A percentile compares a stretch with the other conserved stretches of the same genome.
phyloP scores from a whole-genome alignment of 2,329 filamentous ascomycete species.

The Emmonsiellopsis sp. region DNA sequence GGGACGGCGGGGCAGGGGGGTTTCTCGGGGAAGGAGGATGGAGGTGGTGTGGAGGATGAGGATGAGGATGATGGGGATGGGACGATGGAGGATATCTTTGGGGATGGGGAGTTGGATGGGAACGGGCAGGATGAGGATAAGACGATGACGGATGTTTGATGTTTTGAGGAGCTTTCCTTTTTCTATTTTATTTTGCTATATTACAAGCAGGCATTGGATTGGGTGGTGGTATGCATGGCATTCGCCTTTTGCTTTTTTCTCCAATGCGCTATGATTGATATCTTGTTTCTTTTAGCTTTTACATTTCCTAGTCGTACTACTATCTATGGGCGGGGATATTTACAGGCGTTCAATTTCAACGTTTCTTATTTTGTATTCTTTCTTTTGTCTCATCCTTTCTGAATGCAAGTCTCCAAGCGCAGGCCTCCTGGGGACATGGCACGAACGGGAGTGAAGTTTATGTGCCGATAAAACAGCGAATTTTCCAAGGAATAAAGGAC shows the following conservation, averaged over 20 bases:
- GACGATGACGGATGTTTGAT: conserved; percentile 34
- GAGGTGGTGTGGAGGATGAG: conserved; percentile 22
- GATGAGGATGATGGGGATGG: conserved; percentile 37
- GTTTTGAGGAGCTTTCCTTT: not conserved
- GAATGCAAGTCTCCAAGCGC: too few species aligned
- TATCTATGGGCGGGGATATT: not conserved
- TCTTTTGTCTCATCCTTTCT: too few species aligned
- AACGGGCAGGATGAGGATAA: conserved; percentile 27
- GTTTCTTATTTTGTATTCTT: too few species aligned
- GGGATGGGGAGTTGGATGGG: conserved; percentile 28
- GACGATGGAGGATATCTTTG: conserved; percentile 40
- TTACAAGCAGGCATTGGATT: not conserved
- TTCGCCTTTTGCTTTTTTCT: not conserved
- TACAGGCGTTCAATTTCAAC: not conserved
- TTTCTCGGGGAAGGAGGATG: conserved; percentile 19
- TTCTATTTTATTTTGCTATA: not conserved
- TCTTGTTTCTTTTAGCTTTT: not conserved
- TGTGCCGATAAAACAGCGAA: too few species aligned
- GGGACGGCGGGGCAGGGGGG: conserved; percentile 10
- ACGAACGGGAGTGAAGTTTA: too few species aligned
- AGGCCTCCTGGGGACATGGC: too few species aligned
- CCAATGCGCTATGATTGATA: not conserved
- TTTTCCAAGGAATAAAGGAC: too few species aligned
- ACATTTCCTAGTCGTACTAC: not conserved
- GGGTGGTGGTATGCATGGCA: not conserved